Conservation (phyloP, 129 eudicot genomes). For the Ambrosia artemisiifolia region DNA sequence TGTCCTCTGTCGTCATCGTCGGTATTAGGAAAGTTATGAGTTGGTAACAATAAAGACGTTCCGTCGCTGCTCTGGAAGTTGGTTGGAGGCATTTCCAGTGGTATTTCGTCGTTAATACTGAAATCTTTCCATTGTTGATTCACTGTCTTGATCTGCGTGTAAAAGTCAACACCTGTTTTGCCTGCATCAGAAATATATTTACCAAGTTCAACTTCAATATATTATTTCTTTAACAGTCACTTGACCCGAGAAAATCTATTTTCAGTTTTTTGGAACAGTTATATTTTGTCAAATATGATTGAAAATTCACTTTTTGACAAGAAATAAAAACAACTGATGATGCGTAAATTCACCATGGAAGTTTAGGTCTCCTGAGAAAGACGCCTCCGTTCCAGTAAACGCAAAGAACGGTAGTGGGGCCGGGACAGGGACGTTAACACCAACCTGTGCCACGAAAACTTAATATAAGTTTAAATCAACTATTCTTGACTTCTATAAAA, state of each 20-base stretch:
- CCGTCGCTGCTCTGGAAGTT: constrained; percentile 38
- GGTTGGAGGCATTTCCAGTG: constrained; percentile 40
- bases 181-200: constrained; percentile 44
- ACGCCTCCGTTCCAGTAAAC: constrained; percentile 91
- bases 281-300: background rate
- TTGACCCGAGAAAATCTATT: background rate
- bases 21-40: constrained; percentile 28
- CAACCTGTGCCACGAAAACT: constrained; percentile 49
- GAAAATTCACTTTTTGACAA: background rate
- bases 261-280: background rate
- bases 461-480: background rate
- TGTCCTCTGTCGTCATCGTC: constrained; percentile 19
- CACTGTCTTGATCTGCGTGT: constrained; percentile 84
- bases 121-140: constrained; percentile 92
- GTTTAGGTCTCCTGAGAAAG: constrained; percentile 90
- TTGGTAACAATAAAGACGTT: constrained; percentile 28
- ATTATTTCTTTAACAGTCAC: background rate
- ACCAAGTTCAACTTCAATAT: background rate
- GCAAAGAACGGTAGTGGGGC: constrained; percentile 92
- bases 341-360: constrained; percentile 56
- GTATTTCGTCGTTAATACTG: constrained; percentile 30
- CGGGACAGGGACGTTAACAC: constrained; percentile 93
- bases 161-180: constrained; percentile 82
- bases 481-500: background rate
- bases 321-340: background rate